phyloP scores from a whole-genome alignment of 371 early-diverging fungal genomes.

The Fennellomyces sp. region DNA sequence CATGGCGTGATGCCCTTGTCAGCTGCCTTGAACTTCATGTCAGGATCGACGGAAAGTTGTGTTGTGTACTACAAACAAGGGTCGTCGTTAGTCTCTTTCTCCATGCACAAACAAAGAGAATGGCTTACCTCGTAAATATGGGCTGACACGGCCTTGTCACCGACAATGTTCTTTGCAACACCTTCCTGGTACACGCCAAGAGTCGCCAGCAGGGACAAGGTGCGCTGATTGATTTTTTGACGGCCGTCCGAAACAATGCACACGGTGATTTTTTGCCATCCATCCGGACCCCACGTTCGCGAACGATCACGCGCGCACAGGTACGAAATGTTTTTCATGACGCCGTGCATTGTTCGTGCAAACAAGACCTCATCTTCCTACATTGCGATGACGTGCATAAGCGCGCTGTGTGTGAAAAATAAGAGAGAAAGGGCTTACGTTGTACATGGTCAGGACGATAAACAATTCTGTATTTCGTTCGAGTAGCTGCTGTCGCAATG shows the following conservation, averaged over 20 bases:
- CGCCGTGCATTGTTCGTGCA: constrained; percentile 86
- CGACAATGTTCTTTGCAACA: constrained; percentile 75
- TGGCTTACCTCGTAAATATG: constrained; percentile 82
- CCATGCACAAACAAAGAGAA: background rate
- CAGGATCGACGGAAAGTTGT: constrained; percentile 67
- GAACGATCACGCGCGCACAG: constrained; percentile 82
- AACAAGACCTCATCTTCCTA: constrained; percentile 91
- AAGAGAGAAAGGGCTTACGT: constrained; percentile 51
- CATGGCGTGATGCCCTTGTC: constrained; percentile 75
- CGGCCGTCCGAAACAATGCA: constrained; percentile 89
- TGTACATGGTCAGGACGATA: constrained; percentile 94
- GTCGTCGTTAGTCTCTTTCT: too few relatives aligned
- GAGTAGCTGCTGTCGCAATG: constrained; percentile 79
- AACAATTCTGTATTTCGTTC: constrained; percentile 83
- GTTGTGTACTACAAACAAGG: constrained; percentile 73
- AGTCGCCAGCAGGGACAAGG: constrained; percentile 78
- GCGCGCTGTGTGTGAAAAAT: too few relatives aligned
- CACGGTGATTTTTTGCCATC: constrained; percentile 93
- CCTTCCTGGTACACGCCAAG: constrained; percentile 95
- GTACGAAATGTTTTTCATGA: constrained; percentile 91
- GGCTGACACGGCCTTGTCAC: constrained; percentile 70
- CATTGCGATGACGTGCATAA: background rate
- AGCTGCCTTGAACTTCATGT: constrained; percentile 62
- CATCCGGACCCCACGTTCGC: constrained; percentile 83
- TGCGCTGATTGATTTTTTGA: constrained; percentile 76